A percentile compares a stretch with the other conserved stretches of the same genome.
Evolutionary conservation across 2,329 filamentous ascomycete genomes (phyloP).

Genomic region (Fusarium sambucinum): DNA sequence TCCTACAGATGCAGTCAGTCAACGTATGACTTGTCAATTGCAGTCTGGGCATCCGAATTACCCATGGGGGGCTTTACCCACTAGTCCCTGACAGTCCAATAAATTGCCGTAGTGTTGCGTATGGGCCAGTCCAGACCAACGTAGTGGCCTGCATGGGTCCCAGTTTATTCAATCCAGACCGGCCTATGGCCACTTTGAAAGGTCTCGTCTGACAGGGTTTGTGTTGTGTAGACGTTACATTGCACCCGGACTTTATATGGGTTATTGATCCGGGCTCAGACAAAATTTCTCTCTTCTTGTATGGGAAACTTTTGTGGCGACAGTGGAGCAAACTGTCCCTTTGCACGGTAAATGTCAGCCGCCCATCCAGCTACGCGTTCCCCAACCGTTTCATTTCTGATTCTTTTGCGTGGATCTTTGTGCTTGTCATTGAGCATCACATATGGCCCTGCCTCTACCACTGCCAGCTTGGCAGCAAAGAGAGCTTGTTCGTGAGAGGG

Average conservation of each 20-base stretch:
- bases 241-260: background rate
- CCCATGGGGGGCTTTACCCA: too few relatives aligned
- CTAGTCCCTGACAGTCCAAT: too few relatives aligned
- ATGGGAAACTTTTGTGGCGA: background rate
- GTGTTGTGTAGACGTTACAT: background rate
- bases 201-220: background rate
- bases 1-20: too few relatives aligned
- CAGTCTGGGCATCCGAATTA: too few relatives aligned
- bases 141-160: accelerated
- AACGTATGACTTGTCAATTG: too few relatives aligned
- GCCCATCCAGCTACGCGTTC: too few relatives aligned
- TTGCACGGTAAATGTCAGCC: background rate
- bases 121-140: too few relatives aligned
- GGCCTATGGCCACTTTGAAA: background rate
- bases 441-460: background rate
- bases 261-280: background rate
- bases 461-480: background rate
- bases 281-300: background rate
- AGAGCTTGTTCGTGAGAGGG: slow-evolving; percentile 8
- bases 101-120: too few relatives aligned
- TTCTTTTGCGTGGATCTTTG: background rate
- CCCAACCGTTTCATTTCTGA: background rate
- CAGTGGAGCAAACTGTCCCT: background rate
- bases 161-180: background rate
- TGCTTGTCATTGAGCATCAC: accelerated